Percentiles rank a stretch among this genome's conserved stretches.
These are phyloP conservation scores for Arthrobotrys musiformis DNA, from an alignment of 2,329 filamentous ascomycete species.

Conservation along the genomic window DNA sequence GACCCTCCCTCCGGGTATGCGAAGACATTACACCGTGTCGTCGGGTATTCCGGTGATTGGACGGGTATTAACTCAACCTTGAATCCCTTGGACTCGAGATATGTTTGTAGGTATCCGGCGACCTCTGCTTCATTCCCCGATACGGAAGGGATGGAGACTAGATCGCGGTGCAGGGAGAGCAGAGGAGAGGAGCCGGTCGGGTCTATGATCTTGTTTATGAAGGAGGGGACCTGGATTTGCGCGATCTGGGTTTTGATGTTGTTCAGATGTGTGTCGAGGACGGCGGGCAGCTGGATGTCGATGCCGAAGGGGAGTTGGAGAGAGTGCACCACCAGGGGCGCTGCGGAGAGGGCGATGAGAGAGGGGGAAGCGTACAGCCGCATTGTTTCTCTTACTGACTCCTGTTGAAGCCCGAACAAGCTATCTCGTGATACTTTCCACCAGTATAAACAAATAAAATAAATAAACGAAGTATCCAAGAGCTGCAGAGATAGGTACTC, in stretches of 20 bases:
- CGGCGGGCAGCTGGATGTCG: constrained; percentile 22
- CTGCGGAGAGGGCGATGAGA: constrained; percentile 39
- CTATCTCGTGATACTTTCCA: background rate
- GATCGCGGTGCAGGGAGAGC: constrained; percentile 76
- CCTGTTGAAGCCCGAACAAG: background rate
- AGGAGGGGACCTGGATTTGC: constrained; percentile 44
- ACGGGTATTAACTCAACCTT: constrained; percentile 71
- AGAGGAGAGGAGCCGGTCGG: constrained; percentile 64
- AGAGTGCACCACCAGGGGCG: constrained; percentile 43
- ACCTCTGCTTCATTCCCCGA: constrained; percentile 75
- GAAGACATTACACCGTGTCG: constrained; percentile 77
- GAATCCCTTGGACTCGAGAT: constrained; percentile 72
- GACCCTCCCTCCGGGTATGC: constrained; percentile 70
- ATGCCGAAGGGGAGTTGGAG: constrained; percentile 53
- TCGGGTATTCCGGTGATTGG: constrained; percentile 57
- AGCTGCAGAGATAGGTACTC: background rate
- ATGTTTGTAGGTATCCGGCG: constrained; percentile 74
- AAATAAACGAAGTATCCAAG: background rate
- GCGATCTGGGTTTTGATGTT: constrained; percentile 30
- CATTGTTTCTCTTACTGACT: constrained; percentile 26
- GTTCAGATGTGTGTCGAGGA: constrained; percentile 31
- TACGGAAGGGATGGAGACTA: constrained; percentile 79
- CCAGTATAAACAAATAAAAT: no score
- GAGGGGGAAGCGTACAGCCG: constrained; percentile 44
- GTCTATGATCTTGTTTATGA: constrained; percentile 50